Evolutionary conservation across 2,329 filamentous ascomycete genomes (phyloP).

Genomic region (Rachicladosporium sp.): DNA sequence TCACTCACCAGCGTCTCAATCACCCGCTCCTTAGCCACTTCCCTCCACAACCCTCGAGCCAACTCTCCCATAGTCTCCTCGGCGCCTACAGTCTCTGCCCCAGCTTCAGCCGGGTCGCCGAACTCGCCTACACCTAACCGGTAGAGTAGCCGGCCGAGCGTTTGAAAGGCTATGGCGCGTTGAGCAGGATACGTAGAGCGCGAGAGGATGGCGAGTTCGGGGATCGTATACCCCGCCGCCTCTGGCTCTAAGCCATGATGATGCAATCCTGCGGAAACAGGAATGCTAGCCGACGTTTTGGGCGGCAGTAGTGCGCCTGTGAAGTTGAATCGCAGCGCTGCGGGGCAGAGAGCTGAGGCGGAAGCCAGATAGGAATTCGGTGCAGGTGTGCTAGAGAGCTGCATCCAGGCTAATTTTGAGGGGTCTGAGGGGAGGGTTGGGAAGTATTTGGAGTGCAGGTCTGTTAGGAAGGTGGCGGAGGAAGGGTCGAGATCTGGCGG

Average conservation of each 20-base stretch:
- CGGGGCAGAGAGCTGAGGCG: conserved; percentile 55
- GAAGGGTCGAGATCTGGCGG: conserved; percentile 69
- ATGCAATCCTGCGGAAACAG: conserved; percentile 69
- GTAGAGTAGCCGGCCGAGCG: conserved; percentile 73
- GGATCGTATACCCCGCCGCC: conserved; percentile 85
- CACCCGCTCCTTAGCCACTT: conserved; percentile 63
- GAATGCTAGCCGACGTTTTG: conserved; percentile 57
- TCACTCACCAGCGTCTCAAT: conserved; percentile 67
- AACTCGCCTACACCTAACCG: conserved; percentile 65
- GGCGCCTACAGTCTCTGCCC: conserved; percentile 28
- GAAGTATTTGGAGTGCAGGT: conserved; percentile 88
- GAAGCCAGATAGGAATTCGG: conserved; percentile 70
- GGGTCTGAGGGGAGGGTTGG: conserved; percentile 76
- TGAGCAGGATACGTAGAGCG: conserved; percentile 76
- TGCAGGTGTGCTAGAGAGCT: conserved; percentile 41
- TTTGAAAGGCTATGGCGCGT: conserved; percentile 83
- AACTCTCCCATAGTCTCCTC: conserved; percentile 33
- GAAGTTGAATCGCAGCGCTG: conserved; percentile 81
- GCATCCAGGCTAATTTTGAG: conserved; percentile 81
- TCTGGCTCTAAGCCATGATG: conserved; percentile 92
- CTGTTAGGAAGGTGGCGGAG: conserved; percentile 69
- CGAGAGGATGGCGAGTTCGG: conserved; percentile 69
- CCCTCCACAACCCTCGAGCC: conserved; percentile 68
- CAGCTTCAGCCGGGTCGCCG: conserved; percentile 38
- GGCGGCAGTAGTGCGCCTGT: conserved; percentile 69